Conservation (phyloP, 2,329 filamentous ascomycete species). For the Thyridium curvatum region DNA sequence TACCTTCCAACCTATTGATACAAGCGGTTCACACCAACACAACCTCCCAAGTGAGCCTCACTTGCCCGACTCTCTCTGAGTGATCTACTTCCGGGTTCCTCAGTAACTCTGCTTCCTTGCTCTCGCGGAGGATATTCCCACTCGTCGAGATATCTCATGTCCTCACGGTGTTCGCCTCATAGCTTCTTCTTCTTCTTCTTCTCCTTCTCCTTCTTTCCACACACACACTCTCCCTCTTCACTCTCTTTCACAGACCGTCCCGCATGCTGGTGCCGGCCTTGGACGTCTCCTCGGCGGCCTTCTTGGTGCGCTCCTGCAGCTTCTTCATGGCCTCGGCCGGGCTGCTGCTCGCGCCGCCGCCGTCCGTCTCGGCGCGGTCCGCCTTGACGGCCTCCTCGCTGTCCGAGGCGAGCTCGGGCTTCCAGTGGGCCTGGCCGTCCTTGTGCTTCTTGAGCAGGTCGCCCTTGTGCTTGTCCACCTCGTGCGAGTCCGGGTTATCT, state of each 20-base stretch:
- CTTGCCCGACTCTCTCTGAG: too few species aligned
- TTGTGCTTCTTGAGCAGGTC: slow-evolving; percentile 61
- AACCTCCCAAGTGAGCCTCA: too few species aligned
- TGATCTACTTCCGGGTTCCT: too few species aligned
- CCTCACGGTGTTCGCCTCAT: too few species aligned
- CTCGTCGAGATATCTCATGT: too few species aligned
- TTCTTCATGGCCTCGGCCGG: slow-evolving; percentile 35
- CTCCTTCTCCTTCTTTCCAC: too few species aligned
- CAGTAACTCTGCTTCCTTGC: too few species aligned
- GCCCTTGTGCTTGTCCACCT: slow-evolving; percentile 53
- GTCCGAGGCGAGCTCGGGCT: slow-evolving; percentile 68
- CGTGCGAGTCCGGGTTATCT: slow-evolving; percentile 21
- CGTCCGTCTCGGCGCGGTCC: slow-evolving; percentile 42
- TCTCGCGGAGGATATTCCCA: too few species aligned
- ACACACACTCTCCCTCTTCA: too few species aligned
- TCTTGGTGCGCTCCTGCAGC: slow-evolving; percentile 55
- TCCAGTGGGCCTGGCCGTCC: slow-evolving; percentile 67
- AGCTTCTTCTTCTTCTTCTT: too few species aligned
- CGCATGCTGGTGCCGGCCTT: slow-evolving; percentile 43
- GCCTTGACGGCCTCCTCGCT: slow-evolving; percentile 74
- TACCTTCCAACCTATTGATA: too few species aligned
- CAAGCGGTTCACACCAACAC: too few species aligned
- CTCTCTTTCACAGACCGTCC: slow-evolving; percentile 30
- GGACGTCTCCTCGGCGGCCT: slow-evolving; percentile 38
- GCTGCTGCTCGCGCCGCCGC: slow-evolving; percentile 6